Evolutionary conservation across 2,329 filamentous ascomycete species (phyloP), one percentile per base, ranked within the genome.

Genomic region (Scopulariopsis brevicaulis): DNA sequence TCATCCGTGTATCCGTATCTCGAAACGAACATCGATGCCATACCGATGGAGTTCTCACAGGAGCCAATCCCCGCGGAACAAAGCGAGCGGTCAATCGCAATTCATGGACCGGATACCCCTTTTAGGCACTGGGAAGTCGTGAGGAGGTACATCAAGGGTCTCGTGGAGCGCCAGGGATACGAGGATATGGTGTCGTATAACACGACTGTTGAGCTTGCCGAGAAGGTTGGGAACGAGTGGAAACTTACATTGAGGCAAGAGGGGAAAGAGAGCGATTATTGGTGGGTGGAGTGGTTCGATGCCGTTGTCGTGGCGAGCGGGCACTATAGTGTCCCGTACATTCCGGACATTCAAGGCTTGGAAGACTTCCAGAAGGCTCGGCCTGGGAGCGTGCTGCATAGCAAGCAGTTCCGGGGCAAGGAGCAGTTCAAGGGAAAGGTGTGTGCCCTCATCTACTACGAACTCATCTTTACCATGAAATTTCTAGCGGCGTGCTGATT

Each of bases 51-150:
- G 18, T 87, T 81, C 66, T 78, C 75, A 0, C 74, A 81, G 60
- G 81, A 84, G 57, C 71, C 74, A 0, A 80, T 85, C 15, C 76
- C 81, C 0, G 65, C 66, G 0, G 63, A 65, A 11, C 63, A 63
- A 1, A 69, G 65, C 53, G 61, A 69, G 34, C 62, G 64, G 11
- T 70, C 70, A 1, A 63, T 68, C 12, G 62, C 59, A 3, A 60
- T 69, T 14, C 55, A 87, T 60, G 83, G 84, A 0, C 63, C 71
- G 0, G 72, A 81, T 20, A 82, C 82, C 0, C 84, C 84, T 0
- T 87, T 87, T 62, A 72, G 84, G 0, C 80, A 84, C 61, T 84
- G 84, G 70, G 73, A 73, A 3, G 75, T 83, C 1, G 76, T 87
- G 4, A 71, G 75, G 28, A 65, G 73, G 15, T 87, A 84, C 61